A percentile compares a stretch with the other conserved stretches of the same genome.
phyloP scores from a whole-genome alignment of 345 rosid genomes.

The Populus ilicifolia region DNA sequence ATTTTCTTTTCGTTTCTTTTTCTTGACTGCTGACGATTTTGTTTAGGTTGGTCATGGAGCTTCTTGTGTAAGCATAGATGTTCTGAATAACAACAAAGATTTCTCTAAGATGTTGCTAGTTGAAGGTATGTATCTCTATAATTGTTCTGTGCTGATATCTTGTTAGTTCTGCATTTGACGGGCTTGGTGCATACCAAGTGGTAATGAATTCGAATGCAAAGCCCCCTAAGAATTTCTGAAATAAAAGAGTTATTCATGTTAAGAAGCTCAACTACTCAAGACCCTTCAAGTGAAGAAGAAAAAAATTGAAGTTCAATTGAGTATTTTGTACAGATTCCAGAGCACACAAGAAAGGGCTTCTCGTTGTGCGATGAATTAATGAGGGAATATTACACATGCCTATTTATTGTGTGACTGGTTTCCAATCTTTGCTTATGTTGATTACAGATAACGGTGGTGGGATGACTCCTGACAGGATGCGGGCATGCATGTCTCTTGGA shows the following conservation, averaged over 20 bases:
- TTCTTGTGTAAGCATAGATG: slow-evolving; percentile 48
- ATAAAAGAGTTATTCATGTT: too few relatives aligned
- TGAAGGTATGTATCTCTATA: slow-evolving; percentile 36
- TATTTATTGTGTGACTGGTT: neutral
- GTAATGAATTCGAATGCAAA: too few relatives aligned
- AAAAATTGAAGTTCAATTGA: too few relatives aligned
- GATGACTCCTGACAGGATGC: slow-evolving; percentile 59
- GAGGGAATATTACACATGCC: too few relatives aligned
- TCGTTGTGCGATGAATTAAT: too few relatives aligned
- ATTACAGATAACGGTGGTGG: slow-evolving; percentile 79
- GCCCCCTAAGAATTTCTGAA: too few relatives aligned
- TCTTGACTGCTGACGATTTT: neutral
- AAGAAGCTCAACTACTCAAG: too few relatives aligned
- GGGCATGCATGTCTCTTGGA: slow-evolving; percentile 82
- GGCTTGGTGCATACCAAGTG: too few relatives aligned
- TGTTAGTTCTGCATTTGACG: neutral
- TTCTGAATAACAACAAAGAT: slow-evolving; percentile 40
- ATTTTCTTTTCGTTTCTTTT: neutral
- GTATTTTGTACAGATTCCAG: too few relatives aligned
- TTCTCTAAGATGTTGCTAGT: slow-evolving; percentile 36
- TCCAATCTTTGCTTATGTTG: neutral
- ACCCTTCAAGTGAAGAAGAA: too few relatives aligned
- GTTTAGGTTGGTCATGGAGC: slow-evolving; percentile 50
- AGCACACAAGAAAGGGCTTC: too few relatives aligned
- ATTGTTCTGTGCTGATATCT: neutral